Percentiles rank a stretch among this genome's conserved stretches.
These are phyloP conservation scores for Thecaphora frezii DNA, from an alignment of 1,284 basidiomycete species.

Conservation along the genomic window DNA sequence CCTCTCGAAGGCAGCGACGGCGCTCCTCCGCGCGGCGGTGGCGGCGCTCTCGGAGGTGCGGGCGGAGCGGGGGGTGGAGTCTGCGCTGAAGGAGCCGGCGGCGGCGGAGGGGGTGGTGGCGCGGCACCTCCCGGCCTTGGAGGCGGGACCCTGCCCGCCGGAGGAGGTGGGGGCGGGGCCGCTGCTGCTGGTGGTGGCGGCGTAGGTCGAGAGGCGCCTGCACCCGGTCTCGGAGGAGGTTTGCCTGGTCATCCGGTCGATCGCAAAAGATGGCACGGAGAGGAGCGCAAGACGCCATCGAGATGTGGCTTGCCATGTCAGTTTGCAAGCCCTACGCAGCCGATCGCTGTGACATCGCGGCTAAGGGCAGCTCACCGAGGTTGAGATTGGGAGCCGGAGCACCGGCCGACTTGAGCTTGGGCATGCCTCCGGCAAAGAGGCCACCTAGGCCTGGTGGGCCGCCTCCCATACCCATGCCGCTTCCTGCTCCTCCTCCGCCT, in stretches of 20 bases:
- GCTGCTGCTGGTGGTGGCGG: slow-evolving; percentile 13
- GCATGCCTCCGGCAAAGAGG: slow-evolving; percentile 86
- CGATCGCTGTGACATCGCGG: too few relatives aligned
- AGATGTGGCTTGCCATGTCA: too few relatives aligned
- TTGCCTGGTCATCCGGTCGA: slow-evolving; percentile 5
- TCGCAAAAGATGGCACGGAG: background rate
- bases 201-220: slow-evolving; percentile 13
- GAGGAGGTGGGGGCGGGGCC: slow-evolving; percentile 18
- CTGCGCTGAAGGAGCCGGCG: background rate
- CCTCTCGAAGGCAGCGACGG: slow-evolving; percentile 26
- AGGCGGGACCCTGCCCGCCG: background rate
- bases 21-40: slow-evolving; percentile 22
- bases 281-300: background rate
- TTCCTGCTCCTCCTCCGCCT: slow-evolving; percentile 59
- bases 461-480: slow-evolving; percentile 55
- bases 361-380: background rate
- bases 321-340: too few relatives aligned
- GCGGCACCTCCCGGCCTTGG: background rate
- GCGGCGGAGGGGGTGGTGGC: background rate
- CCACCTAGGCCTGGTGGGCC: slow-evolving; percentile 73
- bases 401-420: slow-evolving; percentile 69
- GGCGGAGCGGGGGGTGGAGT: slow-evolving; percentile 6
- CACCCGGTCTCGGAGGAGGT: slow-evolving; percentile 24
- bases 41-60: slow-evolving; percentile 25
- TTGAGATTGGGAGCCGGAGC: slow-evolving; percentile 5